Evolutionary conservation across 2,329 filamentous ascomycete species (phyloP).

Genomic region (Monilinia vaccinii-corymbosi): DNA sequence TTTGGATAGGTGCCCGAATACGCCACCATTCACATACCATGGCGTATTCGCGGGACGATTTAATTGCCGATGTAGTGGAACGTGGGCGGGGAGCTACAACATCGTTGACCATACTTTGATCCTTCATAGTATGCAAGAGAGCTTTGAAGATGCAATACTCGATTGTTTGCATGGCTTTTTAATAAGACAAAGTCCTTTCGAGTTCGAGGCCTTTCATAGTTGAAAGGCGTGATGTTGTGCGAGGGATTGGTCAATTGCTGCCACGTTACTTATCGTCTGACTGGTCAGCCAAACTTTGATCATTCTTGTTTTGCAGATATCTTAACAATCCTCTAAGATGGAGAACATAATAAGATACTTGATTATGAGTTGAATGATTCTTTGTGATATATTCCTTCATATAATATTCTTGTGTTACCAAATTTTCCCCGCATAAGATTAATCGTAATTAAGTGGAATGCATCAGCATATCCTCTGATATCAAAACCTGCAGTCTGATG

Average conservation of each 20-base stretch:
- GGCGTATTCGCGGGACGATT: conserved; percentile 9
- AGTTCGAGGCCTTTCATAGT: background rate
- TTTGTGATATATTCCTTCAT: background rate
- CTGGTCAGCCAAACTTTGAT: background rate
- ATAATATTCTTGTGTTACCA: background rate
- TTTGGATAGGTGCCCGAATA: conserved; percentile 5
- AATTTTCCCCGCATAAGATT: background rate
- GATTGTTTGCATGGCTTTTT: background rate
- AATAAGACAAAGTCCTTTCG: background rate
- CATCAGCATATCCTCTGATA: background rate
- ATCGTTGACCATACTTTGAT: conserved; percentile 6
- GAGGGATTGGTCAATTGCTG: conserved; percentile 15
- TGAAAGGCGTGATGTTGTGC: conserved; percentile 9
- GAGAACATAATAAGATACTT: background rate
- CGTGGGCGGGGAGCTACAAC: conserved; percentile 4
- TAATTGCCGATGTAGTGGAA: background rate
- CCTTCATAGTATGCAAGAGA: background rate
- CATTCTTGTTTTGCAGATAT: background rate
- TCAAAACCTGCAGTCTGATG: background rate
- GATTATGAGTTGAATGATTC: background rate
- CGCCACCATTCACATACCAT: background rate
- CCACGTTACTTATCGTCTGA: conserved; percentile 12
- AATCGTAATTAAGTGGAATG: background rate
- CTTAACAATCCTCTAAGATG: background rate
- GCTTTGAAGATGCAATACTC: background rate